phyloP scores from a whole-genome alignment of 768 basidiomycete genomes.

The Gymnopilus junonius region DNA sequence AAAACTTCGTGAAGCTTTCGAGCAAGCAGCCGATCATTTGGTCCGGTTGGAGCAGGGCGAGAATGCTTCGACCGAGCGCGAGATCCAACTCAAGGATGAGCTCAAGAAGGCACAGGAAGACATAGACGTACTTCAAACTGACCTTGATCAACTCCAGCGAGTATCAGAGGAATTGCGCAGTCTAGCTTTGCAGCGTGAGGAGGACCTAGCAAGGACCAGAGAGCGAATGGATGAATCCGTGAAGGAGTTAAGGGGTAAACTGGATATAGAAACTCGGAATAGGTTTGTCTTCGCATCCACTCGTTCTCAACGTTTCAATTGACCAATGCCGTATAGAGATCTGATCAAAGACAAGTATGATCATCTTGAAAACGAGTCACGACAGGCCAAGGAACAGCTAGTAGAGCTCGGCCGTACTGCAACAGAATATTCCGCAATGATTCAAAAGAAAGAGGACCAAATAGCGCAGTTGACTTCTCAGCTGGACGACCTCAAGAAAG shows the following conservation, averaged over 20 bases:
- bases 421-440: conserved; percentile 73
- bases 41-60: conserved; percentile 81
- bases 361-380: conserved; percentile 66
- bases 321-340: conserved; percentile 50
- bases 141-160: conserved; percentile 67
- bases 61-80: conserved; percentile 64
- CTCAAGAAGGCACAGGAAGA: conserved; percentile 61
- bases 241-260: conserved; percentile 72
- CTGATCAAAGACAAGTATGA: conserved; percentile 61
- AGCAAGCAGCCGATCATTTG: conserved; percentile 86
- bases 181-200: conserved; percentile 73
- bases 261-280: conserved; percentile 65
- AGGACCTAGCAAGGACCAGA: conserved; percentile 74
- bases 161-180: conserved; percentile 72
- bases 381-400: conserved; percentile 77
- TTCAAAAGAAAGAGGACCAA: conserved; percentile 79
- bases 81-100: conserved; percentile 64
- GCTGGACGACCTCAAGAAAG: conserved; percentile 54
- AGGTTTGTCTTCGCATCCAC: conserved; percentile 48
- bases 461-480: conserved; percentile 58
- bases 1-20: conserved; percentile 71
- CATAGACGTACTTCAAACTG: conserved; percentile 58
- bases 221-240: conserved; percentile 71
- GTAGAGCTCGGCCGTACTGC: conserved; percentile 78
- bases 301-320: background rate